Percentiles rank a stretch among this genome's conserved stretches.
Evolutionary conservation across 495 filamentous ascomycete genomes (phyloP).

Genomic region (Usnea hakonensis): DNA sequence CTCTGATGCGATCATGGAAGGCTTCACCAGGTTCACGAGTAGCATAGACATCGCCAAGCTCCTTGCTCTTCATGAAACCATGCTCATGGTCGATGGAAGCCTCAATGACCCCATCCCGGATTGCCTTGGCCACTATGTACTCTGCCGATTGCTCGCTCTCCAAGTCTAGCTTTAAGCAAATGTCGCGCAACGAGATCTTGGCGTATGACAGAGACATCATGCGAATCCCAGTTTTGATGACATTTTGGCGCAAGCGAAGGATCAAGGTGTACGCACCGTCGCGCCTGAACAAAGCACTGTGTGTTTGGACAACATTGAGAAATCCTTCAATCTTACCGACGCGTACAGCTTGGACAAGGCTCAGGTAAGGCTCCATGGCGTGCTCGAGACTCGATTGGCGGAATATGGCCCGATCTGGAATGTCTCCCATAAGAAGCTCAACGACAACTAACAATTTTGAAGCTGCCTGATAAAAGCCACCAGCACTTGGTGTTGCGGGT

Average conservation of each 20-base stretch:
- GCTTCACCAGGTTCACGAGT: conserved; percentile 92
- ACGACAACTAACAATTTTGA: conserved; percentile 92
- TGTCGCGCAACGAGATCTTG: conserved; percentile 93
- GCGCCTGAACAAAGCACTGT: conserved; percentile 76
- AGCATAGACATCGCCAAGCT: conserved; percentile 87
- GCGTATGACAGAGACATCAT: conserved; percentile 99
- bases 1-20: conserved; percentile 92
- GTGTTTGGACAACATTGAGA: conserved; percentile 67
- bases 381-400: conserved; percentile 76
- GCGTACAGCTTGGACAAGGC: conserved; percentile 88
- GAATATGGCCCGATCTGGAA: conserved; percentile 90
- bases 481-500: conserved; percentile 76
- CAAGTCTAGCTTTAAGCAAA: conserved; percentile 88
- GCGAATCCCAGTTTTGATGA: conserved; percentile 97
- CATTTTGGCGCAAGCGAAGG: conserved; percentile 88
- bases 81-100: conserved; percentile 88
- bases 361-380: conserved; percentile 82
- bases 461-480: conserved; percentile 90
- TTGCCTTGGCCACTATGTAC: conserved; percentile 98
- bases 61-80: conserved; percentile 98
- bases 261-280: conserved; percentile 96
- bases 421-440: conserved; percentile 96
- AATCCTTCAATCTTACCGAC: conserved; percentile 92
- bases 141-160: conserved; percentile 93
- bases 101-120: conserved; percentile 96